Evolutionary conservation across 768 basidiomycete genomes (phyloP), one percentile per base, ranked within the genome.

Genomic region (Calocera viscosa): DNA sequence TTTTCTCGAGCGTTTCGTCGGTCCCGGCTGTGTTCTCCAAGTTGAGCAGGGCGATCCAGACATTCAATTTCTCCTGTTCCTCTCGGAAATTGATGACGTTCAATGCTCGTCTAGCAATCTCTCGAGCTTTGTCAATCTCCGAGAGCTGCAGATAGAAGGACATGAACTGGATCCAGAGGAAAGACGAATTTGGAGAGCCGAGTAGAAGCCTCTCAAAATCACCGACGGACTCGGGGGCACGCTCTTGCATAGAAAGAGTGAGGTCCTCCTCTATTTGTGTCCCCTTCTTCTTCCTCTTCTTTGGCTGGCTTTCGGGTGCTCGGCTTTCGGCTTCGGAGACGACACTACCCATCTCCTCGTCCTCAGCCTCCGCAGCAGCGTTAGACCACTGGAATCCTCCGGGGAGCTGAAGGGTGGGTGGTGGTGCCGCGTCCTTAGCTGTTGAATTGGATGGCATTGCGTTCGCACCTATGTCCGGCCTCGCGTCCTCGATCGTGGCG

Each of bases 161-260:
- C 93, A 99, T 98, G 76, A 94, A 99, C 75, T 97, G 94, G 67
- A 99, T 87, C 96, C 96, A 99, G 35, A 98, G 82, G 77, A 89
- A 96, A 0, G 96, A 98, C 7, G 94, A 98, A 74, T 96, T 93
- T 1, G 96, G 95, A 0, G 95, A 94, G 32, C 91, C 91, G 40
- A 98, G 82, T 53, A 99, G 82, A 38, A 91, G 78, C 14, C 96
- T 85, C 76, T 99, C 96, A 72, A 97, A 99, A 75, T 99, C 95
- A 34, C 89, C 84, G 68, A 88, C 91, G 1, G 96, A 96, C 74
- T 92, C 90, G 1, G 96, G 96, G 24, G 80, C 80, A 71, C 86
- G 88, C 40, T 82, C 85, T 67, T 93, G 91, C 81, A 97, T 86
- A 68, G 95, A 89, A 28, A 86, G 89, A 0, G 96, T 97, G 33